phyloP scores from a whole-genome alignment of 768 basidiomycete species.

The Obba rivulosa region DNA sequence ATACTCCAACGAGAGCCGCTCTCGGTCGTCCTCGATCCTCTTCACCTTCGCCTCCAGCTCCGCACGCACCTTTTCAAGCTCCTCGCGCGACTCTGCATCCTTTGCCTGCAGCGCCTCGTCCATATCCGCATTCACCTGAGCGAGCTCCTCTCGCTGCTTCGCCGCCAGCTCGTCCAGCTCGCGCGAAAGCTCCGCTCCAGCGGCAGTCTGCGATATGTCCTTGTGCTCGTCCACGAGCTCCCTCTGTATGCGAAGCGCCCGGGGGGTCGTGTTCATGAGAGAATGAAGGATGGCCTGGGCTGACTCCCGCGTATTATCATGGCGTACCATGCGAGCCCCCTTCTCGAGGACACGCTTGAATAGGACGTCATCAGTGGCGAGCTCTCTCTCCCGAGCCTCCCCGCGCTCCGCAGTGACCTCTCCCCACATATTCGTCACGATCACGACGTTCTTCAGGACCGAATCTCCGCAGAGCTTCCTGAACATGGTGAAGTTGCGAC shows the following conservation, averaged over 20 bases:
- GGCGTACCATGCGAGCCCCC: constrained; percentile 41
- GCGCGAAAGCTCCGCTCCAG: constrained; percentile 45
- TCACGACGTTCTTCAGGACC: constrained; percentile 16
- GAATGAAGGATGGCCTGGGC: constrained; percentile 36
- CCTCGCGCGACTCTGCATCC: neutral
- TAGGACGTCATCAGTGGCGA: constrained; percentile 65
- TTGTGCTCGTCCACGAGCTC: constrained; percentile 47
- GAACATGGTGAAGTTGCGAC: constrained; percentile 14
- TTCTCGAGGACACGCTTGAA: constrained; percentile 88
- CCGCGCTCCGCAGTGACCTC: constrained; percentile 5
- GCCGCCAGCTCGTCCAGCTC: constrained; percentile 44
- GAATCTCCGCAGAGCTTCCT: constrained; percentile 15
- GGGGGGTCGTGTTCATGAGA: constrained; percentile 34
- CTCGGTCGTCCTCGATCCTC: neutral
- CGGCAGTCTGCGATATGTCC: constrained; percentile 45
- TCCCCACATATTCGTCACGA: constrained; percentile 25
- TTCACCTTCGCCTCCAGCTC: constrained; percentile 1
- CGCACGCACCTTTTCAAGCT: neutral
- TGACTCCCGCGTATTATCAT: constrained; percentile 34
- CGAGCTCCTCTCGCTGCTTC: constrained; percentile 43
- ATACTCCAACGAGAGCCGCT: neutral
- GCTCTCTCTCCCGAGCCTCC: constrained; percentile 5
- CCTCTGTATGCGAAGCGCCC: constrained; percentile 45
- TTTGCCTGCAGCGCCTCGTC: neutral
- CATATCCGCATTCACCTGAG: constrained; percentile 4